Conservation (phyloP, 257 asterid species). For the Linaria vulgaris region DNA sequence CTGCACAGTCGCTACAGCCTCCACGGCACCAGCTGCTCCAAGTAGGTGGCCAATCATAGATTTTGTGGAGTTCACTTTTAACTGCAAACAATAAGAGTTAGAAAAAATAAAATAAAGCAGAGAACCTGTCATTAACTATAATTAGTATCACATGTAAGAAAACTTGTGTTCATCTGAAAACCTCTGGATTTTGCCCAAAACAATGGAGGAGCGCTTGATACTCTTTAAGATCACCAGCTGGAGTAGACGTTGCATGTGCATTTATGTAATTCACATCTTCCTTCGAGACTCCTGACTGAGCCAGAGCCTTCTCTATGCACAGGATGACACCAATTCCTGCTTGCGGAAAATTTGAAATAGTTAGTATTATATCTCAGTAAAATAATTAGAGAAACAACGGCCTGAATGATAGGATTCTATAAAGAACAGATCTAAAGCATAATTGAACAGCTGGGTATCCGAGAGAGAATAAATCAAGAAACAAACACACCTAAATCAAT, state of each 20-base stretch:
- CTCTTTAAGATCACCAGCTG: conserved; percentile 93
- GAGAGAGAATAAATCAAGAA: not conserved
- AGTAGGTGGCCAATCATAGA: conserved; percentile 97
- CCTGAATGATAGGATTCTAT: not conserved
- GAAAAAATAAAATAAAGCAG: conserved; percentile 9
- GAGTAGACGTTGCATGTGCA: conserved; percentile 99
- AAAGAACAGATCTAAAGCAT: not conserved
- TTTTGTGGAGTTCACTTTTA: conserved; percentile 92
- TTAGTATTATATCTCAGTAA: conserved; percentile 19
- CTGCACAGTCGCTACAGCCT: conserved; percentile 96
- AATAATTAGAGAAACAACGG: conserved; percentile 4
- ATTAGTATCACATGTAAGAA: conserved; percentile 8
- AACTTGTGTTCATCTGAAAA: conserved; percentile 29
- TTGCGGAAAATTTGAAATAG: conserved; percentile 22
- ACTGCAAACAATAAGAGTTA: conserved; percentile 44
- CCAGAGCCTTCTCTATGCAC: conserved; percentile 91
- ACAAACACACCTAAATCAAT: not conserved
- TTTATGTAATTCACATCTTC: conserved; percentile 92
- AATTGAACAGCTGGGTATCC: not conserved
- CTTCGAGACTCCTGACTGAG: conserved; percentile 85
- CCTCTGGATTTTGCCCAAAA: conserved; percentile 94
- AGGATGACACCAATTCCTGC: conserved; percentile 89
- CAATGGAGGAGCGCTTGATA: conserved; percentile 79
- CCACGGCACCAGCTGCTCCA: conserved; percentile 99
- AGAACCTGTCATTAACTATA: conserved; percentile 6